Conservation (phyloP, 2,329 filamentous ascomycete genomes). For the Sclerotinia trifoliorum region DNA sequence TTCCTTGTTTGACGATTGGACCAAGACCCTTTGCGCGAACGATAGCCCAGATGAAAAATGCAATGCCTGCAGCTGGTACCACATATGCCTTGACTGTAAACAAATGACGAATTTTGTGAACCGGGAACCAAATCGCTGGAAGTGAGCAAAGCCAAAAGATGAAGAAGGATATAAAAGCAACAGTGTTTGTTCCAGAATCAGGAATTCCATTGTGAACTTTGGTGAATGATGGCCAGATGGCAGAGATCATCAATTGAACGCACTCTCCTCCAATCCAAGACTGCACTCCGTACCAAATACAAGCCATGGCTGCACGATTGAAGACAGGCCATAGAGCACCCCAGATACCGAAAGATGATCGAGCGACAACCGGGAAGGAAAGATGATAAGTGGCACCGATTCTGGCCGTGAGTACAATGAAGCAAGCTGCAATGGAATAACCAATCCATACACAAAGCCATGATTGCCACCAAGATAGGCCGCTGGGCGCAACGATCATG, state of each 20-base stretch:
- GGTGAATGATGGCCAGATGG: constrained; percentile 68
- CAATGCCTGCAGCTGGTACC: constrained; percentile 77
- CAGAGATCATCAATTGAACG: constrained; percentile 82
- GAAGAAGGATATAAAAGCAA: constrained; percentile 78
- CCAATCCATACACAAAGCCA: constrained; percentile 88
- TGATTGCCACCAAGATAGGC: constrained; percentile 88
- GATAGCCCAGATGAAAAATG: constrained; percentile 85
- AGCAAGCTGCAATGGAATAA: constrained; percentile 72
- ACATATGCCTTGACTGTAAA: constrained; percentile 89
- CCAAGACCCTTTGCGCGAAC: constrained; percentile 79
- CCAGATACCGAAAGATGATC: constrained; percentile 85
- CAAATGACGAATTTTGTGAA: constrained; percentile 82
- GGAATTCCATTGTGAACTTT: constrained; percentile 68
- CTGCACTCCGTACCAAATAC: constrained; percentile 86
- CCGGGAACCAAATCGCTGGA: constrained; percentile 84
- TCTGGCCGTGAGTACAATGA: constrained; percentile 75
- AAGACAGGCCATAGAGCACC: constrained; percentile 86
- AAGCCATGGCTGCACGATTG: constrained; percentile 78
- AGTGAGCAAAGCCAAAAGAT: constrained; percentile 81
- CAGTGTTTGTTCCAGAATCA: constrained; percentile 68
- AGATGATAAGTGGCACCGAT: constrained; percentile 88
- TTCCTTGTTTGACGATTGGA: constrained; percentile 72
- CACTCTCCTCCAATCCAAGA: constrained; percentile 82
- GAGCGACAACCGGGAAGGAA: constrained; percentile 76
- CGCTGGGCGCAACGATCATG: constrained; percentile 62